Conservation (phyloP, 2,329 filamentous ascomycete genomes). For the Daldinia sp. region DNA sequence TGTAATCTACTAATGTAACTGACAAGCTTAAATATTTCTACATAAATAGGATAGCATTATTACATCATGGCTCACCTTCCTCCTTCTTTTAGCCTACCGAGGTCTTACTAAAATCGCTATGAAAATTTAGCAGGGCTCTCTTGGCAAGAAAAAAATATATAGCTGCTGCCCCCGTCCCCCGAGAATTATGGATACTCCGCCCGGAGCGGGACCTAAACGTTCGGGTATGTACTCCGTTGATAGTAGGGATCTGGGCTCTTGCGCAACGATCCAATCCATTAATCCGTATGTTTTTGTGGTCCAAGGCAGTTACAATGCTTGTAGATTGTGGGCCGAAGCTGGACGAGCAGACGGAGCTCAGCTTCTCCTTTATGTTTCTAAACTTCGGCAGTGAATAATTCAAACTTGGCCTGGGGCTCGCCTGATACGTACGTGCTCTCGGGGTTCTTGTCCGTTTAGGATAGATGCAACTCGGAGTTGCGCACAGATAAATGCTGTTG, state of each 20-base stretch:
- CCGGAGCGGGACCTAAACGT: conserved; percentile 32
- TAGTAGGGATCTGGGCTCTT: conserved; percentile 18
- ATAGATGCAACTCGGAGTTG: conserved; percentile 21
- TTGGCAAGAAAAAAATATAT: conserved; percentile 16
- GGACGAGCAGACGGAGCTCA: conserved; percentile 1
- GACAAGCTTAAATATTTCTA: not conserved
- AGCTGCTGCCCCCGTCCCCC: conserved; percentile 15
- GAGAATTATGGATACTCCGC: conserved; percentile 33
- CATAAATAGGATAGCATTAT: conserved; percentile 6
- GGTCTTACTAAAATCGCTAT: conserved; percentile 17
- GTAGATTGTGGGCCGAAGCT: conserved; percentile 14
- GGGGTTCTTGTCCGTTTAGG: conserved; percentile 23
- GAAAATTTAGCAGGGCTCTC: conserved; percentile 8
- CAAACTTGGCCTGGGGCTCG: not conserved
- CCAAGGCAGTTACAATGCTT: conserved; percentile 15
- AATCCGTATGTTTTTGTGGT: not conserved
- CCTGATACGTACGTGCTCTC: conserved; percentile 14
- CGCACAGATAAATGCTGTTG: conserved; percentile 12
- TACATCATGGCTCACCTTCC: conserved; percentile 20
- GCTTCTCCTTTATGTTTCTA: not conserved
- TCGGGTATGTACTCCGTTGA: conserved; percentile 32
- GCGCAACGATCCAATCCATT: not conserved
- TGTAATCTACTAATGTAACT: not conserved
- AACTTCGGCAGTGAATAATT: conserved; percentile 3
- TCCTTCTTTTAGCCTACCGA: conserved; percentile 21